Evolutionary conservation across 2,329 filamentous ascomycete genomes (phyloP), one percentile per base, ranked within the genome.

Genomic region (Monosporascus sp.): DNA sequence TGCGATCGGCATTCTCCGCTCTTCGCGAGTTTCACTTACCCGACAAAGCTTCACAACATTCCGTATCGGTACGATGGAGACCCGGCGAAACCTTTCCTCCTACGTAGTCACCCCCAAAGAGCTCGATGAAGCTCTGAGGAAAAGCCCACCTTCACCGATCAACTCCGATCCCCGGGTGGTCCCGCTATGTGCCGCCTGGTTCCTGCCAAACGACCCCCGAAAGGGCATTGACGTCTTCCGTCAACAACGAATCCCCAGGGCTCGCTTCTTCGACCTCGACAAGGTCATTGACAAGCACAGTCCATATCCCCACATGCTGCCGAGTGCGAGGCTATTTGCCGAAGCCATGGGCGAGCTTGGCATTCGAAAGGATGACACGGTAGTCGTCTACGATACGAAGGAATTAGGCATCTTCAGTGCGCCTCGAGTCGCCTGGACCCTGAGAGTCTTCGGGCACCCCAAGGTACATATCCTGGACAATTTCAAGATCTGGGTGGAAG

Each of bases 191-290:
- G 94, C 92, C 47, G 82, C 90, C 24, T 99, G 94, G 94, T 99
- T 97, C 68, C 82, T 99, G 58, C 94, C 94, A 58, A 97, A 96
- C 70, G 93, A 96, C 61, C 83, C 83, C 51, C 86, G 91, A 56
- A 89, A 83, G 48, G 94, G 94, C 51, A 83, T 88, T 61, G 80
- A 94, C 58, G 84, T 87, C 44, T 99, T 93, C 76, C 82, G 85
- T 60, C 82, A 90, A 67, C 83, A 85, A 67, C 89, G 90, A 63
- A 94, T 99, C 58, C 93, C 92, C 22, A 85, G 87, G 65, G 88
- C 94, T 1, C 88, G 91, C 35, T 99, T 97, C 81, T 99, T 99
- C 70, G 92, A 99, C 70, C 80, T 99, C 51, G 94, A 99, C 72
- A 90, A 85, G 63, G 82, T 96, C 67, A 90, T 94, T 65, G 92